Evolutionary conservation across 1,284 basidiomycete genomes (phyloP).

Genomic region (Ganoderma meredithae): DNA sequence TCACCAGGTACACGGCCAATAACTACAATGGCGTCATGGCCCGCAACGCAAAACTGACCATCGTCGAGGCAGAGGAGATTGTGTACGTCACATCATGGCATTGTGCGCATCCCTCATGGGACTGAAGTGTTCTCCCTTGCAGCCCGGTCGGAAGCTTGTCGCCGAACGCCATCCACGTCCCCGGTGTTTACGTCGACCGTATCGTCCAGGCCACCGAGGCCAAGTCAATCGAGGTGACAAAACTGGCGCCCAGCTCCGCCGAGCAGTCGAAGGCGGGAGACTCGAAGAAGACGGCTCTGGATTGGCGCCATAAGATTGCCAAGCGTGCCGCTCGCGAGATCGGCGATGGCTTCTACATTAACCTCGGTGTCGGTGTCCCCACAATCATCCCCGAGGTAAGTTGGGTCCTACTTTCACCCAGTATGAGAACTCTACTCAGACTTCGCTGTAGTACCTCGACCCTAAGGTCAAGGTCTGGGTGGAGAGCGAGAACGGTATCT

Average conservation of each 20-base stretch:
- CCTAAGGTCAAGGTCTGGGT: slow-evolving; percentile 85
- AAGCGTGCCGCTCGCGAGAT: slow-evolving; percentile 88
- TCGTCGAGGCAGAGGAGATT: slow-evolving; percentile 94
- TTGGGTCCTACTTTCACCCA: neutral
- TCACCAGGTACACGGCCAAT: slow-evolving; percentile 79
- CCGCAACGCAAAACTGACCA: slow-evolving; percentile 87
- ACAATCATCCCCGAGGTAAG: slow-evolving; percentile 75
- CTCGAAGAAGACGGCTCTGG: slow-evolving; percentile 56
- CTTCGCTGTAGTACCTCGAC: slow-evolving; percentile 61
- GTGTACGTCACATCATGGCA: slow-evolving; percentile 50
- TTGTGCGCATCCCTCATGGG: neutral
- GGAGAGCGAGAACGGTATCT: slow-evolving; percentile 94
- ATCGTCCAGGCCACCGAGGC: slow-evolving; percentile 80
- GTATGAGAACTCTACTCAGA: slow-evolving; percentile 40
- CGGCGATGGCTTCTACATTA: slow-evolving; percentile 82
- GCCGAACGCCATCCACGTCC: slow-evolving; percentile 87
- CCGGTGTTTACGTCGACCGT: slow-evolving; percentile 88
- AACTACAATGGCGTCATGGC: slow-evolving; percentile 92
- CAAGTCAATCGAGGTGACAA: slow-evolving; percentile 83
- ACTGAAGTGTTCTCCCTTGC: neutral
- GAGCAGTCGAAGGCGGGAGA: slow-evolving; percentile 36
- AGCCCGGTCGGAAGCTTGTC: slow-evolving; percentile 79
- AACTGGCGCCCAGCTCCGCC: slow-evolving; percentile 55
- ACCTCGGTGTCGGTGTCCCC: slow-evolving; percentile 86
- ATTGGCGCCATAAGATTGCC: slow-evolving; percentile 77